phyloP scores from a whole-genome alignment of 345 rosid genomes.

The Arabidopsis thaliana region DNA sequence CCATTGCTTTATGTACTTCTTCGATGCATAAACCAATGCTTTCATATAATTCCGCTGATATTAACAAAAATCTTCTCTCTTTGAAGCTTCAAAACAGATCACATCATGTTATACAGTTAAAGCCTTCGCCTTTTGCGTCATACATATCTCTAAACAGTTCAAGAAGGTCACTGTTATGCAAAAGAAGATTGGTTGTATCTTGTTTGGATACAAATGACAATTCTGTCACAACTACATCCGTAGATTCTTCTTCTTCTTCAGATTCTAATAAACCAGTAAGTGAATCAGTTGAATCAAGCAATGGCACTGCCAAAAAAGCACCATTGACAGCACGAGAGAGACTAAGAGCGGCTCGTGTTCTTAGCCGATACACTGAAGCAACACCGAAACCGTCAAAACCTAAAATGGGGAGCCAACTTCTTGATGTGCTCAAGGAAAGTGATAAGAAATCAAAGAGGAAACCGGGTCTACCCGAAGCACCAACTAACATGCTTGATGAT shows the following conservation, averaged over 20 bases:
- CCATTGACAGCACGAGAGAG: conserved; percentile 86
- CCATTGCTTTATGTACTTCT: not conserved
- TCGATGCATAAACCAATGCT: not conserved
- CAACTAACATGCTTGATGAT: conserved; percentile 84
- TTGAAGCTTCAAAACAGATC: conserved; percentile 38
- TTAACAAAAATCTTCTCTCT: conserved; percentile 9
- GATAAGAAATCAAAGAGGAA: conserved; percentile 71
- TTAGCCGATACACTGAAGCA: conserved; percentile 61
- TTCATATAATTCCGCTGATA: conserved; percentile 15
- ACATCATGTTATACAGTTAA: conserved; percentile 1
- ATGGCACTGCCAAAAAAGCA: conserved; percentile 55
- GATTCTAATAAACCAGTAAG: conserved; percentile 42
- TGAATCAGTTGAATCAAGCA: conserved; percentile 42
- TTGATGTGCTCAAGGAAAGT: conserved; percentile 76
- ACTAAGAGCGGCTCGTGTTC: conserved; percentile 87
- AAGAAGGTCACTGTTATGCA: conserved; percentile 29
- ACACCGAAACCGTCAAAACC: conserved; percentile 60
- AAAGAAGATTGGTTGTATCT: conserved; percentile 43
- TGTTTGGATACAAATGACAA: conserved; percentile 55
- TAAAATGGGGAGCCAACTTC: conserved; percentile 71
- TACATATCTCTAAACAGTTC: not conserved
- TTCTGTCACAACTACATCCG: conserved; percentile 27
- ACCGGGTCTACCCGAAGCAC: conserved; percentile 87
- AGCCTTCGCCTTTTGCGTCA: conserved; percentile 17
- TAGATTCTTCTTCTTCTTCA: conserved; percentile 6